Base-by-base conservation (phyloP, 768 basidiomycete genomes). In the Pisolithus tinctorius region DNA sequence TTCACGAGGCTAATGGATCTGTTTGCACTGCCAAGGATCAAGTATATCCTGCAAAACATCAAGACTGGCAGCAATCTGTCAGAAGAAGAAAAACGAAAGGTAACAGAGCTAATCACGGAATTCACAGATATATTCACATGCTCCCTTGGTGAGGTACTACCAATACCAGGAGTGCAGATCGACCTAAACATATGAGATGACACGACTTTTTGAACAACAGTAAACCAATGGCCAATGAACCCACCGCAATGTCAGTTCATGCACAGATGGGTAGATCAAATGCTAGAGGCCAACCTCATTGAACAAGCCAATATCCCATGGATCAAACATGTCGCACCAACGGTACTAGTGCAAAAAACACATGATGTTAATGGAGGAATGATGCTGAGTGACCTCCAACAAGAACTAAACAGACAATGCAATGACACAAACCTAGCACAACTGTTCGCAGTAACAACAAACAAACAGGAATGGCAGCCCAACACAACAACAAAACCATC, bases 81-180 rank as follows among this genome's bases (percentile, higher is more conserved):
- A 2, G 55, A 60, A 0, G 30, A 48, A 0, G 55, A 53, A 4
- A 53, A 74, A 45, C 50, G 56, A 3, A n/a, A 14, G 3, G 69
- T 74, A 0, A 17, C 34, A 0, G 49, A 42, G 0, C 49, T 74
- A 1, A 27, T 76, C 0, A 34, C 6, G 0, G 48, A 66, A 40
- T 73, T 62, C 47, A 71, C 74, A 0, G 72, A 76, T 50, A 57
- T 65, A 26, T 77, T 74, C 46, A 70, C 72, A 1, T 58, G 75
- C 3, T 62, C 69, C 0, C 51, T 76, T 7, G 63, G 64, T 26
- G 72, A 78, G 49, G 74, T 77, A 3, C 34, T 39, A 0, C 54
- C 57, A 1, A 66, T 75, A 0, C 42, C 41, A 0, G 41, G 41
- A 2, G 26, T 26, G 6, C 4, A 4, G 13, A 7, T 45, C 2